Evolutionary conservation across 2,329 filamentous ascomycete genomes (phyloP), one percentile per base, ranked within the genome.

Genomic region (Pseudogymnoascus sp.): DNA sequence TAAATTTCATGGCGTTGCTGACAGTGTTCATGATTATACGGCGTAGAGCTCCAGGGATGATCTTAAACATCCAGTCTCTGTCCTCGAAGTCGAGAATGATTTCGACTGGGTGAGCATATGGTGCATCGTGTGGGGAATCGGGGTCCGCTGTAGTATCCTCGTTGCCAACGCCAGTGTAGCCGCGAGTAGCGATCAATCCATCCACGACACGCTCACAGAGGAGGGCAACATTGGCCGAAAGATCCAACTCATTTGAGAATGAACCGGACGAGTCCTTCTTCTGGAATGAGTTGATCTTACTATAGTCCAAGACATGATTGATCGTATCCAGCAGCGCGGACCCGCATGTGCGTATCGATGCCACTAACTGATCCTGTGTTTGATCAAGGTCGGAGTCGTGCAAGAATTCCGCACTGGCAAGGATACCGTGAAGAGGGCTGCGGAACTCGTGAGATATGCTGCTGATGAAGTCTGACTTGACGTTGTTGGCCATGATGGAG

Each of bases 1-100:
- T 86, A 62, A 85, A 87, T 68, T 86, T 86, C 66, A 86, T 75
- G 0, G 84, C 79, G 67, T 87, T 87, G 4, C 82, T 83, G 43
- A 85, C 80, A 0, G 85, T 68, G 60, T 86, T 86, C 82, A 85
- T 85, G 37, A 87, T 78, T 38, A 87, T 66, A 45, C 69, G 60
- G 21, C 67, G 66, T 12, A 70, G 52, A 4, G 69, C 69, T 14
- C 67, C 71, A n/a, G 70, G 65, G 59, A 69, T 68, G 25, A 70
- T 61, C 35, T 65, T 68, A 43, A 67, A 71, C 31, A 62, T 65
- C 70, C 70, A 72, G 45, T 71, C 68, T 40, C 65, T 61, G 31
- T 65, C 35, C 58, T 71, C 70, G 12, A 71, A 67, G 58, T 71
- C 70, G 16, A 71, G n/a, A 28, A 70, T 66, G 5, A 71, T 66